Conservation (phyloP, 2,329 filamentous ascomycete genomes). For the Talaromyces sp. region DNA sequence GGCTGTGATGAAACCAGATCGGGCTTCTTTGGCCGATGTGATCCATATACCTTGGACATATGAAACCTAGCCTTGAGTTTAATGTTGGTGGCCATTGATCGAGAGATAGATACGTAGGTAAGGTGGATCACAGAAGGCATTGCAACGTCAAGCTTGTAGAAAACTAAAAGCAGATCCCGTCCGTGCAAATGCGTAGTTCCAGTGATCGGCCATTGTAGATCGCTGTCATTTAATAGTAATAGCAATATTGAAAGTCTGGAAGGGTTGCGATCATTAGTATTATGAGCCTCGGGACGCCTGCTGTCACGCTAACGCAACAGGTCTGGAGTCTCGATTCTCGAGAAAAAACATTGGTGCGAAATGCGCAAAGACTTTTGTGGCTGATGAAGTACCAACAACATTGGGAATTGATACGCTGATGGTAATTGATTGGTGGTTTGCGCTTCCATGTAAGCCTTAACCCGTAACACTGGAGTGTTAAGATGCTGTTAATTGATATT, state of each 20-base stretch:
- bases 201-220: background rate
- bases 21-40: too few relatives aligned
- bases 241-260: too few relatives aligned
- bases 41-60: background rate
- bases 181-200: too few relatives aligned
- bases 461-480: too few relatives aligned
- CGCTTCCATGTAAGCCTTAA: background rate
- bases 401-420: too few relatives aligned
- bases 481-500: too few relatives aligned
- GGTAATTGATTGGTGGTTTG: too few relatives aligned
- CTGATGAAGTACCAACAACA: background rate
- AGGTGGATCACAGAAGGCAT: too few relatives aligned
- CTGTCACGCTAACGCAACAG: background rate
- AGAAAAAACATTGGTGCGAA: too few relatives aligned
- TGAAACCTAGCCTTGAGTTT: background rate
- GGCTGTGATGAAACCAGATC: background rate
- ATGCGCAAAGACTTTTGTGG: background rate
- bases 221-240: too few relatives aligned
- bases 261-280: too few relatives aligned
- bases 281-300: background rate
- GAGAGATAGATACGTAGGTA: background rate
- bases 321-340: background rate
- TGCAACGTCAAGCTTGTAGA: background rate
- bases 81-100: too few relatives aligned
- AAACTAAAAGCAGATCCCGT: background rate